Conservation (phyloP, 2,329 filamentous ascomycete species). For the Pestalotiopsis sp. region DNA sequence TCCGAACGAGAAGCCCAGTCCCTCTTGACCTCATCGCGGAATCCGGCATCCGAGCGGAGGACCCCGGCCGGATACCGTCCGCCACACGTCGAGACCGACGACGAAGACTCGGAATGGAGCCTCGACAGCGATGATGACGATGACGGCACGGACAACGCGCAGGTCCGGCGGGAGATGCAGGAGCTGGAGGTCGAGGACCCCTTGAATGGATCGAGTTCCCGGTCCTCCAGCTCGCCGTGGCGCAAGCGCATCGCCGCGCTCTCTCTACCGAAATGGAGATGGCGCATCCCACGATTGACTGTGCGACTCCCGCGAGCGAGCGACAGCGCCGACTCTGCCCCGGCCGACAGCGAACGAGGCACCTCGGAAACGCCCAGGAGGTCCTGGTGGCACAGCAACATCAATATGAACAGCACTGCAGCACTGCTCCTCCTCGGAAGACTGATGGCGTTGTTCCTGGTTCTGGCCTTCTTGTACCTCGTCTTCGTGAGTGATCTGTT, state of each 20-base stretch:
- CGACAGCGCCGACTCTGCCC: conserved; percentile 24
- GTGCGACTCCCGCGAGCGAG: conserved; percentile 48
- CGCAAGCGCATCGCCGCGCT: conserved; percentile 55
- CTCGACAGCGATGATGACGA: conserved; percentile 35
- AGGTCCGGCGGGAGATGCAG: conserved; percentile 79
- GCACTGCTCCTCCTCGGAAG: conserved; percentile 69
- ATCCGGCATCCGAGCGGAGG: conserved; percentile 42
- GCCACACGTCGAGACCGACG: conserved; percentile 70
- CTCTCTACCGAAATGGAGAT: conserved; percentile 57
- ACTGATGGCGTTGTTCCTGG: conserved; percentile 72
- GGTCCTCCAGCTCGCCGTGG: conserved; percentile 39
- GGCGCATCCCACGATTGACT: conserved; percentile 50
- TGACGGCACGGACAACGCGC: conserved; percentile 57
- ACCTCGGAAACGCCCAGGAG: conserved; percentile 23
- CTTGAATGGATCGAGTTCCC: conserved; percentile 34
- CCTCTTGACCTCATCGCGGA: conserved; percentile 61
- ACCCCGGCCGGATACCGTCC: conserved; percentile 66
- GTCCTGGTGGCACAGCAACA: conserved; percentile 33
- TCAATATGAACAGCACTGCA: conserved; percentile 46
- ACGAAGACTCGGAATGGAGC: conserved; percentile 52
- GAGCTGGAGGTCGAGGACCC: conserved; percentile 86
- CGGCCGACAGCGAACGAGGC: conserved; percentile 16
- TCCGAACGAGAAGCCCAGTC: conserved; percentile 77
- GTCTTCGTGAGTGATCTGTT: conserved; percentile 87
- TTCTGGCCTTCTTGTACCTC: conserved; percentile 78